Base-by-base conservation (phyloP, 805 yeast genomes). In the Cyberlindnera galapagoensis region DNA sequence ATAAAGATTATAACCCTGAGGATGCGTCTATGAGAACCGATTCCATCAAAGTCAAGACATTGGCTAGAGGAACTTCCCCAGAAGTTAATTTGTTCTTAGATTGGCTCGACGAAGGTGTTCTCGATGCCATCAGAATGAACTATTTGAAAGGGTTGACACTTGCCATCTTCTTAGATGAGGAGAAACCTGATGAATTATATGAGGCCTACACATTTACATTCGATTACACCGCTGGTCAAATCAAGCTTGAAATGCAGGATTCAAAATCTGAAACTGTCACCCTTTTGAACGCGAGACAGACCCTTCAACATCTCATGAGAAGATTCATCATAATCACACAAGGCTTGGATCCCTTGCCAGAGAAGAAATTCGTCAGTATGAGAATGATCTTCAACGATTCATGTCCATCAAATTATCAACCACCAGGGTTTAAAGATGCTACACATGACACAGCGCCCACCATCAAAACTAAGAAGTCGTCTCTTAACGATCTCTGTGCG, bases 181-280 rank as follows among this genome's bases (percentile, higher is more conserved):
- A 44, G 4, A 49, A 59, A 4, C 76, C 77, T 4, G 47, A 51
- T 4, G 60, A 61, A 1, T 42, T 74, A 5, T 49, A 56, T 24
- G 84, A 77, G 46, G 63, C 67, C 12, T 76, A 76, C 44, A 51
- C 67, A 5, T 75, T 76, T 38, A 53, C 56, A 9, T 56, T 76
- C 21, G 59, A 59, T 21, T 74, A 75, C 43, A 49, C 40, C n/a
- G 46, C 46, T 2, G 43, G 48, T 19, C 54, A 52, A 25, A 48
- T 54, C 13, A 43, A 40, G 6, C 41, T 59, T 30, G 54, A 46
- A 27, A 30, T 50, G 21, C 52, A 40, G 15, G 28, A 44, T 13
- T 9, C 13, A 20, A 18, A 41, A 33, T 6, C 38, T 38, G 32
- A 38, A 27, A 11, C 36, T 2, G 39, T 39, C 24, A 37, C 32